Conservation (phyloP, 2,329 filamentous ascomycete species). For the Colletotrichum sp. region DNA sequence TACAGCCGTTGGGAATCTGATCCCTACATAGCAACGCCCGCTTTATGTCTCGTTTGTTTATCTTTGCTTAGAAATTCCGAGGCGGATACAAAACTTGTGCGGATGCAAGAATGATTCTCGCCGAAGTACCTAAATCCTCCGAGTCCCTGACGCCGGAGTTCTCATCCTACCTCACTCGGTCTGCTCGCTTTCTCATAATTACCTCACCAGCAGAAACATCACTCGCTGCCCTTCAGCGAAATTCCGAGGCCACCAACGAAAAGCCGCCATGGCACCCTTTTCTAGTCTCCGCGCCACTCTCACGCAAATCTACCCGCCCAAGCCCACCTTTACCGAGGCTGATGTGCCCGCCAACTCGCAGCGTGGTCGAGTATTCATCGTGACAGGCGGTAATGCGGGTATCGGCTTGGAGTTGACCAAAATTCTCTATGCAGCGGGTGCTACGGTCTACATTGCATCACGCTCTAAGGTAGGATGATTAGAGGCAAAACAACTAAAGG, state of each 20-base stretch:
- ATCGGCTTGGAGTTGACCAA: constrained; percentile 56
- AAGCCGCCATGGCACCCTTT: not conserved
- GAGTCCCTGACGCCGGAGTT: not conserved
- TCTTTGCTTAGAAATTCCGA: not conserved
- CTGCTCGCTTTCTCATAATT: not conserved
- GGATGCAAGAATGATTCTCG: not conserved
- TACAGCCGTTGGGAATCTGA: not conserved
- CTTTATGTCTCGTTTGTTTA: too few species aligned
- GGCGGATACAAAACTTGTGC: not conserved
- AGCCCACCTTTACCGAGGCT: constrained; percentile 29
- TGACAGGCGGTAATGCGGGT: constrained; percentile 47
- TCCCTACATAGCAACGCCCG: not conserved
- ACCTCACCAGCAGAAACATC: not conserved
- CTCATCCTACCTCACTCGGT: not conserved
- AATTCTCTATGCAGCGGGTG: constrained; percentile 57
- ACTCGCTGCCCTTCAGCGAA: not conserved
- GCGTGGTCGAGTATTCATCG: constrained; percentile 42
- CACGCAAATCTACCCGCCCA: constrained; percentile 24
- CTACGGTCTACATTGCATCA: constrained; percentile 58
- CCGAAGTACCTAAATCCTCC: not conserved
- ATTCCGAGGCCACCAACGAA: constrained; percentile 5
- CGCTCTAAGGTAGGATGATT: constrained; percentile 33
- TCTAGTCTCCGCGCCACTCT: not conserved
- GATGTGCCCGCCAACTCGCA: constrained; percentile 28
- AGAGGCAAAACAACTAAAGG: not conserved